Conservation (phyloP, 805 yeast species). For the Martiniozyma abietophila region DNA sequence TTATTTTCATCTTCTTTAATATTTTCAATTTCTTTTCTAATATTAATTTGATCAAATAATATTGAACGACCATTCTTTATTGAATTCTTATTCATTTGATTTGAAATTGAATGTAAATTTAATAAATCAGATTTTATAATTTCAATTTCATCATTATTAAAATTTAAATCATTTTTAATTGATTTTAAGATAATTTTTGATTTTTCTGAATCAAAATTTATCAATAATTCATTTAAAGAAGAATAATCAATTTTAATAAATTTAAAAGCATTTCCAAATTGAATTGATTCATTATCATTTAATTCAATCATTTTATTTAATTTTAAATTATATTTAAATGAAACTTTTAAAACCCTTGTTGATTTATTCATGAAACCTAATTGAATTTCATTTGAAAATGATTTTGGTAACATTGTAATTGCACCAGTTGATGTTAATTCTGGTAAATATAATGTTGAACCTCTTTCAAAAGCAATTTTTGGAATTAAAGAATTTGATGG, state of each 20-base stretch:
- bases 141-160: too few species aligned
- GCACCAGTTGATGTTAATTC: conserved; percentile 29
- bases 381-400: conserved; percentile 35
- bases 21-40: conserved; percentile 17
- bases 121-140: conserved; percentile 27
- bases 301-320: conserved; percentile 14
- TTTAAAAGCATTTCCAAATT: conserved; percentile 34
- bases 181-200: conserved; percentile 7
- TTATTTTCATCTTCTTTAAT: conserved; percentile 19
- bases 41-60: conserved; percentile 14
- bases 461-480: conserved; percentile 49
- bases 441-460: conserved; percentile 67
- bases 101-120: conserved; percentile 27
- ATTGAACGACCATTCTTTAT: conserved; percentile 29
- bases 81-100: conserved; percentile 24
- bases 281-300: conserved; percentile 24
- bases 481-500: conserved; percentile 32
- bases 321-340: conserved; percentile 23
- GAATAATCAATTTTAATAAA: conserved; percentile 53
- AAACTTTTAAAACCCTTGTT: conserved; percentile 38
- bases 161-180: too few species aligned
- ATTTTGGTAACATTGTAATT: conserved; percentile 61
- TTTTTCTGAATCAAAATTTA: conserved; percentile 13
- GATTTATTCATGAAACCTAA: conserved; percentile 37
- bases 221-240: conserved; percentile 46